phyloP scores from a whole-genome alignment of 2,329 filamentous ascomycete species.

The Alternaria brassicae region DNA sequence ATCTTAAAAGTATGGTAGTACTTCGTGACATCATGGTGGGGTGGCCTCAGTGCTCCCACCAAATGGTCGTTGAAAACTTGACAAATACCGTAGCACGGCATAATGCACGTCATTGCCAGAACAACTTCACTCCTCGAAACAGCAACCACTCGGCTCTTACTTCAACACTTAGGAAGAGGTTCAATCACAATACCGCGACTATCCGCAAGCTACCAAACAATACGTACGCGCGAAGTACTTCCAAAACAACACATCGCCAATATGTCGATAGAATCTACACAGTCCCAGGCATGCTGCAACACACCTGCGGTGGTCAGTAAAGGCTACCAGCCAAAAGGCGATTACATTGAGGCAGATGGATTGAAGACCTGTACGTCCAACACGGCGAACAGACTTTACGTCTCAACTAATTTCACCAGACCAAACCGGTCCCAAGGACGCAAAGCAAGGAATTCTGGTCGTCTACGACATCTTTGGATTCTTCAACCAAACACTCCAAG shows the following conservation, averaged over 20 bases:
- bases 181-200: conserved; percentile 19
- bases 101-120: conserved; percentile 24
- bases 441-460: conserved; percentile 64
- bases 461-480: conserved; percentile 70
- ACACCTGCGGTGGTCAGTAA: conserved; percentile 58
- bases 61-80: conserved; percentile 13
- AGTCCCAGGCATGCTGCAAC: conserved; percentile 55
- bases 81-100: conserved; percentile 23
- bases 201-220: neutral
- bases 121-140: conserved; percentile 16
- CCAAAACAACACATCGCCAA: conserved; percentile 21
- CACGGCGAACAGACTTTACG: neutral
- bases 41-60: conserved; percentile 23
- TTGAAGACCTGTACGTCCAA: conserved; percentile 64
- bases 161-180: conserved; percentile 3
- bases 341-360: conserved; percentile 66
- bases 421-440: conserved; percentile 62
- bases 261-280: conserved; percentile 48
- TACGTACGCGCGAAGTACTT: neutral
- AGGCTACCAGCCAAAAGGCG: conserved; percentile 64
- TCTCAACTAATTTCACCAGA: conserved; percentile 47
- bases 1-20: neutral
- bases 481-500: conserved; percentile 68
- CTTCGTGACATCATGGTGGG: conserved; percentile 31
- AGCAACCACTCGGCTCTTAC: conserved; percentile 4